Evolutionary conservation across 2,329 filamentous ascomycete species (phyloP).

Genomic region (Talaromyces sp.): DNA sequence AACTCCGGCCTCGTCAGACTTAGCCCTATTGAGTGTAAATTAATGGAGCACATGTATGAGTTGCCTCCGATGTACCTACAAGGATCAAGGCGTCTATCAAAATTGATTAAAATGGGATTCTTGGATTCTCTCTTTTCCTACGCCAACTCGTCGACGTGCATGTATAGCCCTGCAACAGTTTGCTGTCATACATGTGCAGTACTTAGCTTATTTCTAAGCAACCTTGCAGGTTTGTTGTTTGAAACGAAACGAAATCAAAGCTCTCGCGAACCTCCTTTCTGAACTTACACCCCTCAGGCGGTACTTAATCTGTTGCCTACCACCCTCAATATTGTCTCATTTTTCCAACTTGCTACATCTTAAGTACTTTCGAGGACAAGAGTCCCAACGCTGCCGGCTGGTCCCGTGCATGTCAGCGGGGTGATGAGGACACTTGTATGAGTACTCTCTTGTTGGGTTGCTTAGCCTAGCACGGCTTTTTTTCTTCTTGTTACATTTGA

Average conservation of each 20-base stretch:
- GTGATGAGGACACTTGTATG: background rate
- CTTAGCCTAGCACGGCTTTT: background rate
- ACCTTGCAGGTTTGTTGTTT: background rate
- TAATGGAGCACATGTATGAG: background rate
- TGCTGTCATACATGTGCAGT: too few relatives aligned
- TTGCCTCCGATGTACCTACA: background rate
- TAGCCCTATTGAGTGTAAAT: background rate
- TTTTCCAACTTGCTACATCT: background rate
- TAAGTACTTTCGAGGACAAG: background rate
- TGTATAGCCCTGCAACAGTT: background rate
- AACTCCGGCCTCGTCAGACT: slow-evolving; percentile 1
- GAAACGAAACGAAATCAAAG: background rate
- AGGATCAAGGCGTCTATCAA: background rate
- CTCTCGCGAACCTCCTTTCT: background rate
- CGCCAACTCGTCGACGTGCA: background rate
- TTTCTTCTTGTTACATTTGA: background rate
- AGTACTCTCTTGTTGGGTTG: background rate
- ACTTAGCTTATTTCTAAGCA: slow-evolving; percentile 3
- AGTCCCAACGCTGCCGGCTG: background rate
- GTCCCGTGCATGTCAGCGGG: background rate
- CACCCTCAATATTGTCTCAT: background rate
- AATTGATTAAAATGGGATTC: background rate
- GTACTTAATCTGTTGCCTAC: background rate
- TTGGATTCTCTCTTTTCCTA: background rate
- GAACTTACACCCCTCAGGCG: background rate